Evolutionary conservation across 805 yeast species (phyloP).

Genomic region (Lachancea thermotolerans): DNA sequence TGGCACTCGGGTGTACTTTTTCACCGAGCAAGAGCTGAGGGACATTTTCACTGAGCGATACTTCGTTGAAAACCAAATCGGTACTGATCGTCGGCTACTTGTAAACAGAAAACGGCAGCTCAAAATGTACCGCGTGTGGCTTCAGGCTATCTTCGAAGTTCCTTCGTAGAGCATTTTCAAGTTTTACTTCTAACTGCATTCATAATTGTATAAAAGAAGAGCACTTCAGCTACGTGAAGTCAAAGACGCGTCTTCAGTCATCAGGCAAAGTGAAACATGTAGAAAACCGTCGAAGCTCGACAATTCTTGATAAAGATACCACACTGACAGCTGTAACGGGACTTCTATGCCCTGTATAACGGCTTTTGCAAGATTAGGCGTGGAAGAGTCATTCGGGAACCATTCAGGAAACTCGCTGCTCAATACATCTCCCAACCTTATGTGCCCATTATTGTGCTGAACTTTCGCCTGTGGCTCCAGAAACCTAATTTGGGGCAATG

Average conservation of each 20-base stretch:
- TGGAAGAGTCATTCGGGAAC: constrained; percentile 36
- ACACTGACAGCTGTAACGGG: constrained; percentile 39
- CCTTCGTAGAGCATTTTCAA: constrained; percentile 15
- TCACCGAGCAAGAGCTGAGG: constrained; percentile 86
- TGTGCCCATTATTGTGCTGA: constrained; percentile 6
- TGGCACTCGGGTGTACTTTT: constrained; percentile 95
- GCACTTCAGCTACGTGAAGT: too few relatives aligned
- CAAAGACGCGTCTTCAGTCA: constrained; percentile 5
- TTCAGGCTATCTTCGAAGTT: constrained; percentile 78
- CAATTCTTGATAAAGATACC: constrained; percentile 40
- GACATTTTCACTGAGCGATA: constrained; percentile 56
- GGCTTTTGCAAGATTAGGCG: constrained; percentile 9
- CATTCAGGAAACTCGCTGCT: constrained; percentile 38
- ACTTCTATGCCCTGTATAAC: constrained; percentile 49
- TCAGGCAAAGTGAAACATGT: constrained; percentile 33
- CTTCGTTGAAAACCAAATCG: constrained; percentile 69
- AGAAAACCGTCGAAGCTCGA: constrained; percentile 60
- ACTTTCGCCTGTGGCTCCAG: constrained; percentile 29
- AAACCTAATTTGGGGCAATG: constrained; percentile 33
- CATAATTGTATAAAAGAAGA: neutral
- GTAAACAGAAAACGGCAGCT: constrained; percentile 88
- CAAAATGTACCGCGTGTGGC: constrained; percentile 96
- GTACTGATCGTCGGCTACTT: constrained; percentile 81
- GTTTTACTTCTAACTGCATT: neutral
- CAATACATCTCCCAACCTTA: constrained; percentile 37